These are phyloP conservation scores for Nyssa sinensis DNA, from an alignment of 148 eudicot genomes.

Conservation along the genomic window DNA sequence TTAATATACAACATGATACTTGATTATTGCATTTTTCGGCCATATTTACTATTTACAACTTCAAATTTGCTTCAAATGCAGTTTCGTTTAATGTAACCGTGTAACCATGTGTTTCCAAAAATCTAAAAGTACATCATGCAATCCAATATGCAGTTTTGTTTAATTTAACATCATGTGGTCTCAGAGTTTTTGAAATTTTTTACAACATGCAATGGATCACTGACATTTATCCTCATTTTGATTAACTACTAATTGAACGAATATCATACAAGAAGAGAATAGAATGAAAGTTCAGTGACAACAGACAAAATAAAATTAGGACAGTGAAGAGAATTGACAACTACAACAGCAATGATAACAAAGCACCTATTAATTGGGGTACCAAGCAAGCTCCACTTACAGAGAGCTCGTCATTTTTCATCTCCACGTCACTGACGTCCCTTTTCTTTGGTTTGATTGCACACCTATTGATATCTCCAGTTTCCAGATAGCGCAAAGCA, in stretches of 20 bases:
- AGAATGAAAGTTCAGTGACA: background rate
- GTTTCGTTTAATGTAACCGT: background rate
- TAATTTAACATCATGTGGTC: too few species aligned
- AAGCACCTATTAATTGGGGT: background rate
- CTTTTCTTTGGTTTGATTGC: slow-evolving; percentile 54
- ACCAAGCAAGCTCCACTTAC: slow-evolving; percentile 32
- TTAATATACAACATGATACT: background rate
- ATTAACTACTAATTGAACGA: background rate
- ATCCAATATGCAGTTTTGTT: too few species aligned
- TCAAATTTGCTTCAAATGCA: background rate
- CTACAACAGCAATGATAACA: background rate
- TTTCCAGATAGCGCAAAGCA: slow-evolving; percentile 61
- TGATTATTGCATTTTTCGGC: background rate
- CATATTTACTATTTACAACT: background rate
- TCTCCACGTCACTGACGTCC: slow-evolving; percentile 26
- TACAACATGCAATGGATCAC: background rate
- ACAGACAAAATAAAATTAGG: background rate
- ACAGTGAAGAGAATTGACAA: background rate
- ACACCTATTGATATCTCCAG: slow-evolving; percentile 59
- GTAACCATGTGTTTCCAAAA: background rate
- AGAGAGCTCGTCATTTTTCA: slow-evolving; percentile 24
- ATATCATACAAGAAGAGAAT: background rate
- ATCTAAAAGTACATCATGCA: too few species aligned
- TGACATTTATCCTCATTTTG: background rate
- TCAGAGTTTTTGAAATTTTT: too few species aligned